Conservation (phyloP, 257 asterid species). For the Nicotiana knightiana region DNA sequence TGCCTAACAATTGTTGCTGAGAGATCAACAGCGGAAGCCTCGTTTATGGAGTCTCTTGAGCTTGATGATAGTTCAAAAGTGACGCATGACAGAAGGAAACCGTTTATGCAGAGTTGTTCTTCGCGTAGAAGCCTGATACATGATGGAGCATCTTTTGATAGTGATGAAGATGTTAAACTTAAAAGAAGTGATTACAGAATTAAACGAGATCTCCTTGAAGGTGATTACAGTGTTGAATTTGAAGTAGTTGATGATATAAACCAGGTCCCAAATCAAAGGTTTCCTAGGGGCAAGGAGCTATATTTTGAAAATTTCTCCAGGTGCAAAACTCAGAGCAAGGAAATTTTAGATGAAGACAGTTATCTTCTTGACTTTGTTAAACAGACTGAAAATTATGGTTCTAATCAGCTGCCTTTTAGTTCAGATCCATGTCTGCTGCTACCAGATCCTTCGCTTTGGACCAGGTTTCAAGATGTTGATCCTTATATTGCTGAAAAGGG, state of each 20-base stretch:
- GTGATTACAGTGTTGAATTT: slow-evolving; percentile 22
- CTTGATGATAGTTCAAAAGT: slow-evolving; percentile 26
- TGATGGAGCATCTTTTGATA: slow-evolving; percentile 29
- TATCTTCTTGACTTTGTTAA: slow-evolving; percentile 22
- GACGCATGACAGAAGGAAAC: slow-evolving; percentile 24
- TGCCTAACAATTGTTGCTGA: slow-evolving; percentile 25
- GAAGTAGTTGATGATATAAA: slow-evolving; percentile 28
- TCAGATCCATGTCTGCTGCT: slow-evolving; percentile 37
- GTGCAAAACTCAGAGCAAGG: slow-evolving; percentile 30
- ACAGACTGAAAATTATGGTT: slow-evolving; percentile 20
- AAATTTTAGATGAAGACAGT: slow-evolving; percentile 14
- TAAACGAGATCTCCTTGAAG: slow-evolving; percentile 25
- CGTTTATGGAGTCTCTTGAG: slow-evolving; percentile 28
- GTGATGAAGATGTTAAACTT: slow-evolving; percentile 33
- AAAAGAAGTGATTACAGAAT: slow-evolving; percentile 24
- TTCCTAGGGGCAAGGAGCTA: slow-evolving; percentile 24
- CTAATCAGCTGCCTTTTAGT: slow-evolving; percentile 29
- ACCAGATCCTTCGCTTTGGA: slow-evolving; percentile 21
- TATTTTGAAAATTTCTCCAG: slow-evolving; percentile 31
- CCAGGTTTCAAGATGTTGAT: slow-evolving; percentile 25
- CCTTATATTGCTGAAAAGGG: slow-evolving; percentile 22
- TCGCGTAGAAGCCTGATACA: slow-evolving; percentile 28
- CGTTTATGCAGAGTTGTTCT: slow-evolving; percentile 45
- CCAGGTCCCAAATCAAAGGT: slow-evolving; percentile 22
- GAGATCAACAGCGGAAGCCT: slow-evolving; percentile 19